Evolutionary conservation across 2,329 filamentous ascomycete genomes (phyloP).

Genomic region (Lomentospora prolificans): DNA sequence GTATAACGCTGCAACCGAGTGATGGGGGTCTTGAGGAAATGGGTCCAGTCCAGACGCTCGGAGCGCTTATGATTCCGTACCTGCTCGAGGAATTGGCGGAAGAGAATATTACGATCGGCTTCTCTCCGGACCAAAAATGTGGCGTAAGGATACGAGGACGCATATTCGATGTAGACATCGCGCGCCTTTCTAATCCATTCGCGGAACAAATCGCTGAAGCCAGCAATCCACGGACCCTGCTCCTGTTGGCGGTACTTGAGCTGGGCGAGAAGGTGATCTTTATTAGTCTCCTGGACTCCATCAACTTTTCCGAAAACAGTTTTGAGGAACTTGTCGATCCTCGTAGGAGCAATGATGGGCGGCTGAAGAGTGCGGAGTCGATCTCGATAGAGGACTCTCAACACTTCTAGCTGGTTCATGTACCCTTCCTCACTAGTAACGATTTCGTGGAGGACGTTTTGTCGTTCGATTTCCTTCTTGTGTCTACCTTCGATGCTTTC

Average conservation of each 20-base stretch:
- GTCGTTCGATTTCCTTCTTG: slow-evolving; percentile 83
- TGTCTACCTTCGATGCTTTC: slow-evolving; percentile 61
- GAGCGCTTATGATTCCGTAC: slow-evolving; percentile 70
- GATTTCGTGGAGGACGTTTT: slow-evolving; percentile 93
- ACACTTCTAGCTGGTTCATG: slow-evolving; percentile 79
- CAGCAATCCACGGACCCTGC: slow-evolving; percentile 86
- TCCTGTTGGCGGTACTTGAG: slow-evolving; percentile 95
- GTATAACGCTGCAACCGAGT: slow-evolving; percentile 86
- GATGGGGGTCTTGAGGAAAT: slow-evolving; percentile 86
- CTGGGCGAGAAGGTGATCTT: slow-evolving; percentile 83
- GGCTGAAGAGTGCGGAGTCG: slow-evolving; percentile 63
- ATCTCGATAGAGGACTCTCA: slow-evolving; percentile 78
- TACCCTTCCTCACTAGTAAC: slow-evolving; percentile 87
- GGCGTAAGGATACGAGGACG: slow-evolving; percentile 75
- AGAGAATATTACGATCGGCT: slow-evolving; percentile 72
- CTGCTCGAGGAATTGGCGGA: slow-evolving; percentile 75
- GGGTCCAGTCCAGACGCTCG: slow-evolving; percentile 83
- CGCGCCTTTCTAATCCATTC: slow-evolving; percentile 97
- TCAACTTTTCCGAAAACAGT: slow-evolving; percentile 90
- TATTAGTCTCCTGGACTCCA: slow-evolving; percentile 79
- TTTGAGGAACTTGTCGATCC: slow-evolving; percentile 67
- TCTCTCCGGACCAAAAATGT: slow-evolving; percentile 78
- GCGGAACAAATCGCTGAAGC: slow-evolving; percentile 93
- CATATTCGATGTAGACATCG: slow-evolving; percentile 83
- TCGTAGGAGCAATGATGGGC: slow-evolving; percentile 69